Base-by-base conservation (phyloP, 306 rosid genomes). In the Prunus fruticosa region DNA sequence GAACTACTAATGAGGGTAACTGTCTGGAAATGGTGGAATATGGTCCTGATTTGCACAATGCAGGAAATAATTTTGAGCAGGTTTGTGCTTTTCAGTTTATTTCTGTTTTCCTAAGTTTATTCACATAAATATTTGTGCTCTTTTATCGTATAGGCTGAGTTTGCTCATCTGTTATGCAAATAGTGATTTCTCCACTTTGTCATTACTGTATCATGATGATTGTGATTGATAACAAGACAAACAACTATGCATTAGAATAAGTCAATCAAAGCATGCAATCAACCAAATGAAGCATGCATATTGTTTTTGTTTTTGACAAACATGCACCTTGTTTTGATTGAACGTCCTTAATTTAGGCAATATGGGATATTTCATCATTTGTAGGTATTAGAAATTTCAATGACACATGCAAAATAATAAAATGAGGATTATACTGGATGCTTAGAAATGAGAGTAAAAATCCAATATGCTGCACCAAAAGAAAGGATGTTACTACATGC, bases 21-120 rank as follows among this genome's bases (percentile, higher is more conserved):
- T 6, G 28, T 50, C 22, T 15, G 45, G 23, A 49, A 69, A 69
- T 18, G 9, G 25, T 2, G 19, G 16, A 20, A 50, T 47, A 50
- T 41, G 76, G 41, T 43, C 68, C 23, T 32, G 11, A 63, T 20
- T 15, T 18, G 47, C 69, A 7, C 58, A 46, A 3, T 28, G 69
- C 49, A 46, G 78, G 45, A 64, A 25, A 61, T 51, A 10, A 60
- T 46, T 25, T 19, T 61, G 69, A 69, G 53, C 88, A 84, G 91
- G 91, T 87, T 60, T 27, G 73, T 71, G 52, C 63, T 74, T 73
- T 65, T 74, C 25, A 50, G 23, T 61, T 30, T 45, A 25, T 34
- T 73, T 50, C 11, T 22, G 19, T 34, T 12, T 72, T 10, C 22
- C 32, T 4, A 43, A 60, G 19, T 73, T 5, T 45, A 32, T 57